These are phyloP conservation scores for Erodium texanum DNA, from an alignment of 441 rosid genomes.

Conservation along the genomic window DNA sequence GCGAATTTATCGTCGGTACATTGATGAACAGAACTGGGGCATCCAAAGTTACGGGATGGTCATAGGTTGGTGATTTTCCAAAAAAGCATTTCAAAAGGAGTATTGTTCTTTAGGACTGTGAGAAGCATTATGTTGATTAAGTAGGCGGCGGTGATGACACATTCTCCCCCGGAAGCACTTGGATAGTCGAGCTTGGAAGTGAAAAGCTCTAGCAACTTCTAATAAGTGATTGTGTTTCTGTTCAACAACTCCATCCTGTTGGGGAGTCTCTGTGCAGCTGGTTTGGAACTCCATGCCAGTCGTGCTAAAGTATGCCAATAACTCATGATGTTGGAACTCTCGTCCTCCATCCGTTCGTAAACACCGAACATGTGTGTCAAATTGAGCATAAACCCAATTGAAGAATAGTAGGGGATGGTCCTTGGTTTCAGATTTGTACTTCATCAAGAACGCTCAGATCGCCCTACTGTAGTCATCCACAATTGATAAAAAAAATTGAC, in stretches of 20 bases:
- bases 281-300: neutral
- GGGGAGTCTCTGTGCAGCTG: neutral
- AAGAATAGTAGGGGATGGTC: neutral
- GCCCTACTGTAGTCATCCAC: conserved; percentile 3
- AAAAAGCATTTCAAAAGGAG: conserved; percentile 9
- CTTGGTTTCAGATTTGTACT: neutral
- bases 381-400: neutral
- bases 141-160: neutral
- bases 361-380: neutral
- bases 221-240: neutral
- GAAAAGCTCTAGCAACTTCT: neutral
- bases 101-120: neutral
- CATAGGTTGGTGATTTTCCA: neutral
- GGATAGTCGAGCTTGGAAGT: neutral
- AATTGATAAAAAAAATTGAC: conserved; percentile 2
- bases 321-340: neutral
- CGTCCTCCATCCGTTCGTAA: neutral
- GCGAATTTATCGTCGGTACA: neutral
- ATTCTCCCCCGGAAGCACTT: conserved; percentile 9
- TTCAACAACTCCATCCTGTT: conserved; percentile 5
- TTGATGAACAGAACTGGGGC: neutral
- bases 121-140: neutral
- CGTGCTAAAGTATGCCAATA: neutral
- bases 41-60: neutral
- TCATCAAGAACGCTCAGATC: neutral